Evolutionary conservation across 306 rosid genomes (phyloP), one percentile per base, ranked within the genome.

Genomic region (Macrotyloma uniflorum): DNA sequence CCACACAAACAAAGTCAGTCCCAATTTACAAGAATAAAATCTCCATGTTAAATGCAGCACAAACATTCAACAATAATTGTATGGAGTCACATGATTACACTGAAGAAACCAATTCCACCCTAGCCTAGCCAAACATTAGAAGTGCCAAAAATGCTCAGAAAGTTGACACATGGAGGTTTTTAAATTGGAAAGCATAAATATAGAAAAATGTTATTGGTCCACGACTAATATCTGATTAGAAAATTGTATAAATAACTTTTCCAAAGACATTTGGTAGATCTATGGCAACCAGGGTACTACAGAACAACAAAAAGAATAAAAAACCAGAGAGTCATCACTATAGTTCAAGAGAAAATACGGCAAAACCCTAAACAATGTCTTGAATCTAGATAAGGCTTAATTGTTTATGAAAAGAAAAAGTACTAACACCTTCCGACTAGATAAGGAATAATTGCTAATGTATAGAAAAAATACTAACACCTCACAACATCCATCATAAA

Each of bases 181-280:
- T 35, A 64, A 79, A 42, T 79, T 26, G 46, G 43, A 70, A 79
- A 55, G 22, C 54, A 70, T 23, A 49, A 16, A 35, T 9, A 26
- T 51, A 50, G 38, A 43, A 38, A 26, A 72, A 38, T 36, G 47
- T 32, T 50, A 18, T n/a, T 20, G 72, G 26, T 33, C 66, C 70
- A 67, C 22, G 35, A 59, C 54, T 74, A 75, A 30, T 18, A 70
- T 69, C 59, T 53, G 57, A 50, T 62, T 30, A 40, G 71, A 28
- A 82, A 36, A 70, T 28, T 32, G 54, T 40, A 28, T 28, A 70
- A 49, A 26, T 55, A 8, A 4, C 13, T 35, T 32, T 43, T 70
- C 63, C 45, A 70, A 70, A 67, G 46, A 43, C 50, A 76, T 50
- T 70, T 70, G 62, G 36, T 62, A 22, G 28, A 50, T 64, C 23